phyloP scores from a whole-genome alignment of 805 yeast genomes.

The Saccharomycopsis olivae region DNA sequence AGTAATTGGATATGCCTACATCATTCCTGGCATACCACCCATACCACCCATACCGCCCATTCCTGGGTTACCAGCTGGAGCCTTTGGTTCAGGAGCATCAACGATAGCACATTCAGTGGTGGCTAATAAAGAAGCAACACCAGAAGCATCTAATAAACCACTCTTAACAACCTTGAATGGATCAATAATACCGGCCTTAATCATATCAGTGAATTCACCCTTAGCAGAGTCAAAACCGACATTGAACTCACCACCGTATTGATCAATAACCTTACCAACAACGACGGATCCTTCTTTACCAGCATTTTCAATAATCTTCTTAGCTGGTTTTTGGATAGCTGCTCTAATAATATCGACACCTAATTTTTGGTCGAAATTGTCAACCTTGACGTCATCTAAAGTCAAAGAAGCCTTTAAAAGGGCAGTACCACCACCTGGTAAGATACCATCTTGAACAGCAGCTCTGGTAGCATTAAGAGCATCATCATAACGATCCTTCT shows the following conservation, averaged over 20 bases:
- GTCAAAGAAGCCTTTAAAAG: constrained; percentile 80
- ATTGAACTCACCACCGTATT: constrained; percentile 61
- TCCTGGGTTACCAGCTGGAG: constrained; percentile 41
- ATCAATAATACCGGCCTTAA: constrained; percentile 93
- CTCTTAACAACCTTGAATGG: constrained; percentile 97
- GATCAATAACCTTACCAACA: constrained; percentile 68
- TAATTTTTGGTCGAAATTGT: constrained; percentile 90
- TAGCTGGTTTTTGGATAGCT: constrained; percentile 93
- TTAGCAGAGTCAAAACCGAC: constrained; percentile 86
- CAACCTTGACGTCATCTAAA: constrained; percentile 60
- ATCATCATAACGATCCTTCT: constrained; percentile 98
- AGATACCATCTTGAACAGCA: constrained; percentile 96
- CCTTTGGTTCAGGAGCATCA: constrained; percentile 79
- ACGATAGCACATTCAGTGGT: constrained; percentile 98
- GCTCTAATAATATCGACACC: constrained; percentile 90
- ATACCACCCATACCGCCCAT: constrained; percentile 53
- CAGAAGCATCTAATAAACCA: constrained; percentile 92
- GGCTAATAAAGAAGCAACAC: constrained; percentile 94
- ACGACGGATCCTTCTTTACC: constrained; percentile 97
- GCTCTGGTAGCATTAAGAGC: constrained; percentile 98
- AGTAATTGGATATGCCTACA: too few relatives aligned
- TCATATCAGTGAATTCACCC: constrained; percentile 92
- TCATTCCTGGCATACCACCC: constrained; percentile 28
- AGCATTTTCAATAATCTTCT: constrained; percentile 90
- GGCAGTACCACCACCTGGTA: constrained; percentile 99